Evolutionary conservation across 75 land plant species (phyloP).

Genomic region (Cryptomeria japonica): DNA sequence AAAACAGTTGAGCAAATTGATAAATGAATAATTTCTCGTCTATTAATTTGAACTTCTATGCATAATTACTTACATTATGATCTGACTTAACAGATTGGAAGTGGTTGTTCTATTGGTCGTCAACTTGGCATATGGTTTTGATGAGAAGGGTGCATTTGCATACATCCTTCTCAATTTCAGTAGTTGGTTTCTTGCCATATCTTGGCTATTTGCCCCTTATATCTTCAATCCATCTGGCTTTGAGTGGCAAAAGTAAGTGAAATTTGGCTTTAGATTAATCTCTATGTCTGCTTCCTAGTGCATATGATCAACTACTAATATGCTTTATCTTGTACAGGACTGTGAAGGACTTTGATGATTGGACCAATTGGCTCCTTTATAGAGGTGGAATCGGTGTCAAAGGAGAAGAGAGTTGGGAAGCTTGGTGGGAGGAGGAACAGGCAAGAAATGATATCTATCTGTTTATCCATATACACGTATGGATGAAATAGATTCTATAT

Average conservation of each 20-base stretch:
- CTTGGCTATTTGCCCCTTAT: slow-evolving; percentile 96
- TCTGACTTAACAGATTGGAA: slow-evolving; percentile 62
- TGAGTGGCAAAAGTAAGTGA: slow-evolving; percentile 96
- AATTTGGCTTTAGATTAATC: not conserved
- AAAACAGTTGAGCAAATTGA: not conserved
- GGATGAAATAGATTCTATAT: no score
- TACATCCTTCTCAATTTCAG: slow-evolving; percentile 80
- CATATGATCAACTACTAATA: not conserved
- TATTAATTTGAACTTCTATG: not conserved
- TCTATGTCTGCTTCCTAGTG: not conserved
- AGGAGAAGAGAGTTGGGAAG: slow-evolving; percentile 94
- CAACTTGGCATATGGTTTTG: slow-evolving; percentile 78
- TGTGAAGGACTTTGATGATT: slow-evolving; percentile 88
- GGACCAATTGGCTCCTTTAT: slow-evolving; percentile 94
- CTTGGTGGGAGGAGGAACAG: slow-evolving; percentile 97
- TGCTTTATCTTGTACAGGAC: slow-evolving; percentile 39
- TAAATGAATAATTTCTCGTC: not conserved
- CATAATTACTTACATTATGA: not conserved
- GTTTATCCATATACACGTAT: no score
- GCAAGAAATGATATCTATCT: slow-evolving; percentile 21
- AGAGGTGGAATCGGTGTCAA: slow-evolving; percentile 90
- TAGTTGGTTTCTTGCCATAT: slow-evolving; percentile 94
- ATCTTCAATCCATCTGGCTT: slow-evolving; percentile 97
- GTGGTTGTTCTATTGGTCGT: slow-evolving; percentile 75
- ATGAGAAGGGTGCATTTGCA: slow-evolving; percentile 46